A percentile compares a stretch with the other conserved stretches of the same genome.
These are phyloP conservation scores for Flaveria linearis DNA, from an alignment of 129 eudicot genomes.

Conservation along the genomic window DNA sequence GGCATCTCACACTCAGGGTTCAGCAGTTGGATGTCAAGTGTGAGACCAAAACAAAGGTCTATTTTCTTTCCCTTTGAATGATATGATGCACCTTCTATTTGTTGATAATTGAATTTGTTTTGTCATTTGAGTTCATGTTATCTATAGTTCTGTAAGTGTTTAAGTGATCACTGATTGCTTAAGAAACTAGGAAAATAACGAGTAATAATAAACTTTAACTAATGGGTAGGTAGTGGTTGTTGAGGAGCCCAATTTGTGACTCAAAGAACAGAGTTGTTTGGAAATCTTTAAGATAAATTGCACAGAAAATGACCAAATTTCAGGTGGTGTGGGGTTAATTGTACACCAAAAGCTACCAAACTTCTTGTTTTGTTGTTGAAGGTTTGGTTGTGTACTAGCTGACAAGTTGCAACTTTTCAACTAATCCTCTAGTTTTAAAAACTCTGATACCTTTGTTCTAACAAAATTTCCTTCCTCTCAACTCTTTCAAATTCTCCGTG, in stretches of 20 bases:
- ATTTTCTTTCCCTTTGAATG: neutral
- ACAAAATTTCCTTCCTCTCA: neutral
- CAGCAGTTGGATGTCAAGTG: slow-evolving; percentile 87
- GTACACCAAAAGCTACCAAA: neutral
- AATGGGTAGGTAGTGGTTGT: neutral
- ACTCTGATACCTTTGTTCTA: neutral
- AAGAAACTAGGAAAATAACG: neutral
- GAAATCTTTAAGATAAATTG: neutral
- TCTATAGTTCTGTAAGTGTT: neutral
- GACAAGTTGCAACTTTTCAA: neutral
- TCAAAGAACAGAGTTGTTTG: neutral
- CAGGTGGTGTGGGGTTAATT: neutral
- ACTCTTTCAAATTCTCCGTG: neutral
- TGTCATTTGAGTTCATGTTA: neutral
- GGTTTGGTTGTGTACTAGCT: neutral
- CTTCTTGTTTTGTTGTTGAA: neutral
- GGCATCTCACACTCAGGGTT: slow-evolving; percentile 73
- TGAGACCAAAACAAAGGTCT: slow-evolving; percentile 95
- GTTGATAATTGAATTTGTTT: neutral
- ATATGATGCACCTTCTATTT: neutral
- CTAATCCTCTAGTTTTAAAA: neutral
- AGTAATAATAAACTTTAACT: neutral
- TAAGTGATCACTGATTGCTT: neutral
- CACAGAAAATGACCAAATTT: neutral
- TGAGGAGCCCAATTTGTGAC: neutral